Evolutionary conservation across 2,329 filamentous ascomycete genomes (phyloP).

Genomic region (Phaeosphaeriaceae sp.): DNA sequence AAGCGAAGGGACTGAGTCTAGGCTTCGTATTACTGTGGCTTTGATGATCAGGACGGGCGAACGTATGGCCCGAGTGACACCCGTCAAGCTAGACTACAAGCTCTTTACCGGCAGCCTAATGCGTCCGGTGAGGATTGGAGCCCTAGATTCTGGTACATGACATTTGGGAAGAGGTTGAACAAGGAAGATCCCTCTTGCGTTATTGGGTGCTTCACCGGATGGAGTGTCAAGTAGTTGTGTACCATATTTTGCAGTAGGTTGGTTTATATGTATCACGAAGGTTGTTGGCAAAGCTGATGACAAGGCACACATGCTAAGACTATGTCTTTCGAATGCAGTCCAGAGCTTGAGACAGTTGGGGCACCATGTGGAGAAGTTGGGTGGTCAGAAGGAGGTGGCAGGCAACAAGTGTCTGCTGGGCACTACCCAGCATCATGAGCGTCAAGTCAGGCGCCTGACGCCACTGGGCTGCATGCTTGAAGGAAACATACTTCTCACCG

Average conservation of each 20-base stretch:
- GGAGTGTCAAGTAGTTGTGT: background rate
- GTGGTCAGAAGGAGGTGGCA: constrained; percentile 12
- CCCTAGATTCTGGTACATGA: no score
- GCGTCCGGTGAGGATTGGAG: constrained; percentile 11
- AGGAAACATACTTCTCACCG: constrained; percentile 11
- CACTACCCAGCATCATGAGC: constrained; percentile 13
- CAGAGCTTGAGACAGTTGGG: background rate
- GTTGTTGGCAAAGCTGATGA: no score
- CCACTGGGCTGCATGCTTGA: constrained; percentile 13
- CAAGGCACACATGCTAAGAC: no score
- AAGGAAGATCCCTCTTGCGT: no score
- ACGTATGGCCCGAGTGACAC: constrained; percentile 5
- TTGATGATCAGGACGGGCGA: constrained; percentile 1
- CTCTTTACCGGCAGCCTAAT: constrained; percentile 3
- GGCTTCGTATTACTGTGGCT: no score
- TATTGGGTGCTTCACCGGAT: background rate
- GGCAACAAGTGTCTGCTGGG: constrained; percentile 7
- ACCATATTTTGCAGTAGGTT: no score
- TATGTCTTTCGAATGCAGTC: background rate
- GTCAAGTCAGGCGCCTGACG: constrained; percentile 17
- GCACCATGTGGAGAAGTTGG: background rate
- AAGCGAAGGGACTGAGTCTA: no score
- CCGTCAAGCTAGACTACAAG: constrained; percentile 2
- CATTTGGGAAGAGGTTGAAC: no score
- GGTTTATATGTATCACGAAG: no score